Evolutionary conservation across 176 grass and related monocot genomes (phyloP).

Genomic region (Eremochloa ophiuroides): DNA sequence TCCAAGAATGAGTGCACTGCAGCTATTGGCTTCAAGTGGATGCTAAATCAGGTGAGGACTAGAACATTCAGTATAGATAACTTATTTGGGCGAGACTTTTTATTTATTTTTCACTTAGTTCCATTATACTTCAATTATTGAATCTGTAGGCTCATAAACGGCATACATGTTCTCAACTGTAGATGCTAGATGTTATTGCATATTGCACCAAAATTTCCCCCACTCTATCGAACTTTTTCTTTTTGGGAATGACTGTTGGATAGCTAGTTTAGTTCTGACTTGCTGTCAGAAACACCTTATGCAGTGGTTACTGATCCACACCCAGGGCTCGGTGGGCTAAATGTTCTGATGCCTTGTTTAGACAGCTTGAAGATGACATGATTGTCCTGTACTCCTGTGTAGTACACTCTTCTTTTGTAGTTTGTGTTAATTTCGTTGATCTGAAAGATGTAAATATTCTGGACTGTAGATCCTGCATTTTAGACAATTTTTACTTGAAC

Average conservation of each 20-base stretch:
- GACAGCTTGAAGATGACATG: neutral
- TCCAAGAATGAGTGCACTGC: conserved; percentile 92
- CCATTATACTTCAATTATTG: neutral
- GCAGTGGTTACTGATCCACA: neutral
- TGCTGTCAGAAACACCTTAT: neutral
- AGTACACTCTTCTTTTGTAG: neutral
- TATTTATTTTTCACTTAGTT: neutral
- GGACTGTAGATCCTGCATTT: neutral
- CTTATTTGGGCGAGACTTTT: neutral
- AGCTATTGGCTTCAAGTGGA: conserved; percentile 92
- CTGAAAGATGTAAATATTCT: neutral
- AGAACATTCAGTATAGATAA: neutral
- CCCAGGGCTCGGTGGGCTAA: neutral
- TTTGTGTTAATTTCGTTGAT: neutral
- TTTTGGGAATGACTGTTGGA: neutral
- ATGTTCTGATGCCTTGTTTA: neutral
- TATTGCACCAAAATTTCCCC: neutral
- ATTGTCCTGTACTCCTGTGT: neutral
- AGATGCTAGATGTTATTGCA: neutral
- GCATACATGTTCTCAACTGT: neutral
- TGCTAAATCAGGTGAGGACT: conserved; percentile 90
- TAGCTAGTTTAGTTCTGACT: neutral
- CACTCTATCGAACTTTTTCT: neutral
- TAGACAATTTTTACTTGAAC: neutral
- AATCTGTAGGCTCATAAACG: neutral